phyloP scores from a whole-genome alignment of 768 basidiomycete species.

The Boletus patriciae region DNA sequence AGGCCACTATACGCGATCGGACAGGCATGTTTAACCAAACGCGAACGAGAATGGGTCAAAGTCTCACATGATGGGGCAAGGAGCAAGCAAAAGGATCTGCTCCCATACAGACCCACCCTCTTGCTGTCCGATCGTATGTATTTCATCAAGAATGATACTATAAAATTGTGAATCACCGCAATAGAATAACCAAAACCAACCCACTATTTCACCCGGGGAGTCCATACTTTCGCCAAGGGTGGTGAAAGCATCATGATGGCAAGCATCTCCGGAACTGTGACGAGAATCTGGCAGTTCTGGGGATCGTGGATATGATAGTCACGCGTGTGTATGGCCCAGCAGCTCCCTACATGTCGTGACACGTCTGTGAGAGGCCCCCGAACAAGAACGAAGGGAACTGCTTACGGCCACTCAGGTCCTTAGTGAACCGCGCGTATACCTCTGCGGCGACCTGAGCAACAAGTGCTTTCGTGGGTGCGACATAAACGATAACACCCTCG shows the following conservation, averaged over 20 bases:
- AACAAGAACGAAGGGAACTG: constrained; percentile 6
- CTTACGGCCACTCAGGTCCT: constrained; percentile 50
- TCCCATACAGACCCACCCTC: constrained; percentile 74
- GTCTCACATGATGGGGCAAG: constrained; percentile 69
- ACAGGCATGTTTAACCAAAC: not conserved
- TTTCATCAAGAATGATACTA: constrained; percentile 59
- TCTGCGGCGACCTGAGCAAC: constrained; percentile 73
- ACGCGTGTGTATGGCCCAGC: constrained; percentile 66
- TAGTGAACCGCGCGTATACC: constrained; percentile 67
- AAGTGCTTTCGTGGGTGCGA: constrained; percentile 74
- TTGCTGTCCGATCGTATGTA: constrained; percentile 68
- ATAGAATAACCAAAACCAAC: not conserved
- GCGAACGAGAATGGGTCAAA: not conserved
- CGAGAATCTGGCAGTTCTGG: constrained; percentile 69
- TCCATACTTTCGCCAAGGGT: constrained; percentile 59
- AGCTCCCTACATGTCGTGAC: constrained; percentile 42
- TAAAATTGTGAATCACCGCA: not conserved
- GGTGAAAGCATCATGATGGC: constrained; percentile 71
- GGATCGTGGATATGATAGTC: constrained; percentile 64
- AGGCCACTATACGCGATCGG: constrained; percentile 47
- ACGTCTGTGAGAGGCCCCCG: not conserved
- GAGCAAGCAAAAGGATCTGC: constrained; percentile 65
- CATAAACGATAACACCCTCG: constrained; percentile 67
- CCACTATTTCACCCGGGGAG: constrained; percentile 59
- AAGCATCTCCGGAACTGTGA: constrained; percentile 73